These are phyloP conservation scores for Hypoxylon sp. DNA, from an alignment of 2,329 filamentous ascomycete species.

Conservation along the genomic window DNA sequence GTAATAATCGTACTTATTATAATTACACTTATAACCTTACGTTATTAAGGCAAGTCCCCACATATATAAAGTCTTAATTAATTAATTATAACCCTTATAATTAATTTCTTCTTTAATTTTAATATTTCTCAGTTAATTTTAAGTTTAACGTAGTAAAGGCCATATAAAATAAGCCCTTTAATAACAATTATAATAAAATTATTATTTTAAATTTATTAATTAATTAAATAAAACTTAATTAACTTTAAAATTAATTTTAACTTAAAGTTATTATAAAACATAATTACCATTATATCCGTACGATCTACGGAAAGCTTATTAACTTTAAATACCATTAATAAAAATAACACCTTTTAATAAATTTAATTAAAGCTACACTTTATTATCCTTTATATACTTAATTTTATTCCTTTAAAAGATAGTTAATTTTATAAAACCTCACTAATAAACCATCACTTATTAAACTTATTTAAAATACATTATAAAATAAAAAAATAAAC, in stretches of 20 bases:
- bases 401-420: background rate
- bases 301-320: background rate
- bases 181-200: background rate
- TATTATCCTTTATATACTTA: background rate
- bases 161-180: too few species aligned
- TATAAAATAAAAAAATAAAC: background rate
- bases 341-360: background rate
- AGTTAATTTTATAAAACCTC: background rate
- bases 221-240: background rate
- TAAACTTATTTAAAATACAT: background rate
- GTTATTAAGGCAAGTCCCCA: too few species aligned
- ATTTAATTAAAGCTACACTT: background rate
- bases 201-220: background rate
- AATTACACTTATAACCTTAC: too few species aligned
- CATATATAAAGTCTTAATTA: too few species aligned
- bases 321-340: background rate
- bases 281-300: background rate
- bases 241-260: background rate
- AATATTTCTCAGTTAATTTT: too few species aligned
- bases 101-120: too few species aligned
- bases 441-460: background rate
- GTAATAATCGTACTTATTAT: too few species aligned
- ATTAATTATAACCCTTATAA: too few species aligned
- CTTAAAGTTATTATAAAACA: too few species aligned
- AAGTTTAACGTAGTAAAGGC: too few species aligned